A percentile compares a stretch with the other conserved stretches of the same genome.
Conservation (phyloP, 2,329 filamentous ascomycete species). For the Colletotrichum sp. region DNA sequence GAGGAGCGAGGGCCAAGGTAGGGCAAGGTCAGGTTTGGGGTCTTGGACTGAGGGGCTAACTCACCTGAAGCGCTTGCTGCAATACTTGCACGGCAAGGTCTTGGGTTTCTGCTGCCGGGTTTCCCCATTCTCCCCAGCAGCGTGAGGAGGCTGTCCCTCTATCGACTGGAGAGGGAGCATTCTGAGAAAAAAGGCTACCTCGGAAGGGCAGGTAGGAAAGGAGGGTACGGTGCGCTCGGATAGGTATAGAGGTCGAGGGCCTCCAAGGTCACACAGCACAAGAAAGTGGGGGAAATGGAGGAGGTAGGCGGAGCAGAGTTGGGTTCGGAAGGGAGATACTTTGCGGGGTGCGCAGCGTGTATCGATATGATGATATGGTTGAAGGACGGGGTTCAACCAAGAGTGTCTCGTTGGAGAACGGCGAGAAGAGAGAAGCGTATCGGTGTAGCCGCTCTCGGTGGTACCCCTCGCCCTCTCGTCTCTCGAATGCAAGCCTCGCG, state of each 20-base stretch:
- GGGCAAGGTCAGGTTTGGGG: constrained; percentile 19
- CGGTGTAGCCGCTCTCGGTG: not conserved
- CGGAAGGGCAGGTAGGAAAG: constrained; percentile 8
- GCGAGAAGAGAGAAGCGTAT: not conserved
- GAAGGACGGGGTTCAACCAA: not conserved
- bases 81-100: constrained; percentile 67
- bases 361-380: constrained; percentile 1
- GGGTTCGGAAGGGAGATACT: constrained; percentile 3
- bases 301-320: constrained; percentile 17
- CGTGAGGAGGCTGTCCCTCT: constrained; percentile 46
- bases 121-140: constrained; percentile 52
- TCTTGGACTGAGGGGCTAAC: constrained; percentile 29
- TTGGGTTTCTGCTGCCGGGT: constrained; percentile 64
- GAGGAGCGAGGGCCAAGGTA: constrained; percentile 14
- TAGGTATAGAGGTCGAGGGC: constrained; percentile 24
- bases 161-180: constrained; percentile 62
- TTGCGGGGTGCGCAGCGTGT: constrained; percentile 16
- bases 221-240: constrained; percentile 25
- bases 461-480: not conserved
- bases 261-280: constrained; percentile 37
- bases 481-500: constrained; percentile 5
- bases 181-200: constrained; percentile 25
- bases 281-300: constrained; percentile 28
- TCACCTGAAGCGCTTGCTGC: constrained; percentile 67
- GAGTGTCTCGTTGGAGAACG: not conserved